Base-by-base conservation (phyloP, 805 yeast species). In the Starmerella floris region DNA sequence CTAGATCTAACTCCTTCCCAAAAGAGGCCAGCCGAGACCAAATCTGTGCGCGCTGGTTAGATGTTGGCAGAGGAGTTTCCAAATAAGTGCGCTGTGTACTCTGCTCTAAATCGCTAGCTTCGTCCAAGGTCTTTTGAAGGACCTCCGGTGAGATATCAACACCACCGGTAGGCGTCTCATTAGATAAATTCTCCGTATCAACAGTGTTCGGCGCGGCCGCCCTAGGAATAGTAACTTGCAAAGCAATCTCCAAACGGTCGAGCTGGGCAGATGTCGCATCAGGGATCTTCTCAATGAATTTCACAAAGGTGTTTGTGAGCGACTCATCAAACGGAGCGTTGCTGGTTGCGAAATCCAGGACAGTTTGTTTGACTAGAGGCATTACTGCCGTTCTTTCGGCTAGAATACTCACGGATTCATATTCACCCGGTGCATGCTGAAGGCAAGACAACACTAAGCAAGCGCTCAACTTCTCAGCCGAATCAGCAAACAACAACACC, bases 201-300 rank as follows among this genome's bases (percentile, higher is more conserved):
- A 11, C 32, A n/a, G 17, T 6, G 15, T 17, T 22, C 16, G 26
- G 8, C n/a, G n/a, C 4, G 17, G 20, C 26, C 16, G 5, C 26
- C 5, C 55, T 34, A 22, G 26, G 22, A 40, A 84, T 61, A 0
- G 87, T 76, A 1, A 79, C 69, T 61, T 83, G 81, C 36, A 83
- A 62, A 41, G 70, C 68, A 67, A 84, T 72, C 63, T 79, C 87
- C 23, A 78, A 62, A 4, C 65, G 51, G 23, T 70, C 74, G 3
- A 73, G n/a, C 17, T 40, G 35, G 2, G 35, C n/a, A 2, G 36
- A 13, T 9, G 45, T 4, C 13, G 41, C 37, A 9, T 25, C 40
- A 4, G 28, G 44, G 2, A 36, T 30, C 3, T 16, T 5, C 37
- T 49, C 55, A 23, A 51, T 43, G 15, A 51, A 23, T 21, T 22